A percentile compares a stretch with the other conserved stretches of the same genome.
Conservation (phyloP, 2,329 filamentous ascomycete genomes). For the Periconia macrospinosa region DNA sequence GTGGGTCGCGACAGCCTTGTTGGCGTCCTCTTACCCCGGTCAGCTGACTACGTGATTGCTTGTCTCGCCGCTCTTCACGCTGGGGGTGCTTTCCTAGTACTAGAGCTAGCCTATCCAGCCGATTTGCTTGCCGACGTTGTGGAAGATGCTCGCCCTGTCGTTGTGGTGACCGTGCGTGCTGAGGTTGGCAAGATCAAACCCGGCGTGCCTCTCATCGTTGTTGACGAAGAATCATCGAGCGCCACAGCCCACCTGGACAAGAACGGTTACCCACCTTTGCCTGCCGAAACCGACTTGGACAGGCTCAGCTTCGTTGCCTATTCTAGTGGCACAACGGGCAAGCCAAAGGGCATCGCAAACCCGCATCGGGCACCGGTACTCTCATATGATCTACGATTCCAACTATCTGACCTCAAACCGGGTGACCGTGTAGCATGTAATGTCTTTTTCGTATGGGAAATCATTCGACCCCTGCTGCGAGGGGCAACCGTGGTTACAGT, state of each 20-base stretch:
- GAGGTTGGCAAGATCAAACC: constrained; percentile 68
- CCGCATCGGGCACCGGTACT: constrained; percentile 72
- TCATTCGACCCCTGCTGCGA: constrained; percentile 72
- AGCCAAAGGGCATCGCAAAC: constrained; percentile 81
- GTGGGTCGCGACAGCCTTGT: constrained; percentile 74
- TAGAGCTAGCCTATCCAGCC: constrained; percentile 77
- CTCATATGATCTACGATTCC: constrained; percentile 74
- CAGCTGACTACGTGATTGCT: constrained; percentile 77
- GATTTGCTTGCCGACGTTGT: constrained; percentile 75
- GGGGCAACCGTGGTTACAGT: constrained; percentile 76
- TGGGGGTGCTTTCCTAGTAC: constrained; percentile 77
- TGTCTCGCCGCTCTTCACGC: constrained; percentile 77
- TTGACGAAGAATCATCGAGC: constrained; percentile 54
- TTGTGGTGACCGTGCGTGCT: constrained; percentile 68
- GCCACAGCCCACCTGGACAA: constrained; percentile 40
- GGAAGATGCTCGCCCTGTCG: constrained; percentile 71
- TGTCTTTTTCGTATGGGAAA: constrained; percentile 87
- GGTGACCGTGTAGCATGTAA: constrained; percentile 84
- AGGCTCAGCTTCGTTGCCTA: constrained; percentile 79
- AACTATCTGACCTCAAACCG: constrained; percentile 67
- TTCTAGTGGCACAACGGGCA: constrained; percentile 75
- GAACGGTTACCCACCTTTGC: constrained; percentile 54
- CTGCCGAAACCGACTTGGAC: constrained; percentile 69
- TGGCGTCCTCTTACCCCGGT: constrained; percentile 73
- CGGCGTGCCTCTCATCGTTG: constrained; percentile 63